These are phyloP conservation scores for Globisporangium heterothallicum DNA, from an alignment of 352 stramenopile species.

Conservation along the genomic window DNA sequence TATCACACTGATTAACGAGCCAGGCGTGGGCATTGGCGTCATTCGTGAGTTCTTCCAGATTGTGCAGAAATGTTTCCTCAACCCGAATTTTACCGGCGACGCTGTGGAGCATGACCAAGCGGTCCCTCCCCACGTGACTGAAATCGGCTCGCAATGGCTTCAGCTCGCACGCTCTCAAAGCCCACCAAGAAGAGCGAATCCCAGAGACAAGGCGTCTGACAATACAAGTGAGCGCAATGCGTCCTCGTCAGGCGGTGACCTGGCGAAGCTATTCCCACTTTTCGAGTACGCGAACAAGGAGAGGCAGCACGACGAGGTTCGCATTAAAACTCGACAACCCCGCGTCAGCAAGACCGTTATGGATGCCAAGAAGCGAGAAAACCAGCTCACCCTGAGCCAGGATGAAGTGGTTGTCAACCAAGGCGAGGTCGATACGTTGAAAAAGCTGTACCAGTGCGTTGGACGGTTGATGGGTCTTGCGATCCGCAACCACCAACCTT, in stretches of 20 bases:
- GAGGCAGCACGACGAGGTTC: slow-evolving; percentile 26
- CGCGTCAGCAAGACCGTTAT: slow-evolving; percentile 27
- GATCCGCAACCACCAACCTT: slow-evolving; percentile 64
- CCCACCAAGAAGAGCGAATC: slow-evolving; percentile 5
- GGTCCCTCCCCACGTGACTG: slow-evolving; percentile 30
- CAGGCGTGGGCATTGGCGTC: slow-evolving; percentile 55
- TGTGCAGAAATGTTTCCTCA: slow-evolving; percentile 59
- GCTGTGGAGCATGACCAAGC: background rate
- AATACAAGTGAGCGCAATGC: background rate
- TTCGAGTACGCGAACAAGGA: slow-evolving; percentile 37
- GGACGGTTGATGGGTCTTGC: slow-evolving; percentile 60
- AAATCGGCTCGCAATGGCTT: slow-evolving; percentile 63
- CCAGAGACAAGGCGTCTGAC: slow-evolving; percentile 10
- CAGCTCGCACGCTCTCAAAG: slow-evolving; percentile 41
- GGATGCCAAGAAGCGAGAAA: slow-evolving; percentile 28
- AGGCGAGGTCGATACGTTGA: slow-evolving; percentile 29
- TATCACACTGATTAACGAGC: slow-evolving; percentile 63
- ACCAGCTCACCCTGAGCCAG: slow-evolving; percentile 25
- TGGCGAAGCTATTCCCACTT: slow-evolving; percentile 44
- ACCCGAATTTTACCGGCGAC: slow-evolving; percentile 10
- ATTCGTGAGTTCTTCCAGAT: slow-evolving; percentile 76
- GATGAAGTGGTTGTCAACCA: slow-evolving; percentile 39
- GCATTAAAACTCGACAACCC: slow-evolving; percentile 23
- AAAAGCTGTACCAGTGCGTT: slow-evolving; percentile 58
- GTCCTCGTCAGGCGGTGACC: slow-evolving; percentile 13